These are phyloP conservation scores for Daldinia bambusicola DNA, from an alignment of 495 filamentous ascomycete genomes.

Conservation along the genomic window DNA sequence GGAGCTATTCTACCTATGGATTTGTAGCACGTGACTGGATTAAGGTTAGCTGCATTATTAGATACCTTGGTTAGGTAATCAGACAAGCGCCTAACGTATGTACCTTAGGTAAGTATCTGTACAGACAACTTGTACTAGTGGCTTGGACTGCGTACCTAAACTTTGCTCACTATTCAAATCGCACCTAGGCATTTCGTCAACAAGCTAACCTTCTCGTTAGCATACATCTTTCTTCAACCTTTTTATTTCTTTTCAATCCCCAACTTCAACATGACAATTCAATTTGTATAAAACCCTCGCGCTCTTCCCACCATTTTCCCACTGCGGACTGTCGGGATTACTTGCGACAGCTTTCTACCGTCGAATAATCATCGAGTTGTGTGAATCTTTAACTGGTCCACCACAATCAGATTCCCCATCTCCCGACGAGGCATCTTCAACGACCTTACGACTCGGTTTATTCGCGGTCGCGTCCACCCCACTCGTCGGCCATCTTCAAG, in stretches of 20 bases:
- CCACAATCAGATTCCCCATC: conserved; percentile 3
- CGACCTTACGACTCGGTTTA: neutral
- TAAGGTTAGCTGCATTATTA: too few relatives aligned
- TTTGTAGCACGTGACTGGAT: too few relatives aligned
- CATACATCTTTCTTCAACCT: conserved; percentile 15
- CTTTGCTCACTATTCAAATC: too few relatives aligned
- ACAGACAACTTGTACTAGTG: too few relatives aligned
- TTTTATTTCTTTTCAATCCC: conserved; percentile 10
- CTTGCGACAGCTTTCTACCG: conserved; percentile 14
- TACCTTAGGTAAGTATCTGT: too few relatives aligned
- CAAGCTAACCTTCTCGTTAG: neutral
- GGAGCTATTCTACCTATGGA: too few relatives aligned
- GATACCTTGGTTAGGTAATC: too few relatives aligned
- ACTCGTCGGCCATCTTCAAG: conserved; percentile 4
- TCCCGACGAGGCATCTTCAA: conserved; percentile 15
- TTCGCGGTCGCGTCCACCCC: conserved; percentile 11
- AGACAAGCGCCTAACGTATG: too few relatives aligned
- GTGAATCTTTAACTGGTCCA: neutral
- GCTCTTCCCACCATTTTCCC: neutral
- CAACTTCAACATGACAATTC: conserved; percentile 5
- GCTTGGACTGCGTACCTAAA: too few relatives aligned
- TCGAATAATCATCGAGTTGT: neutral
- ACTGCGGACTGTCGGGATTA: neutral
- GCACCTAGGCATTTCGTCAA: conserved; percentile 9
- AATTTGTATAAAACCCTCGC: neutral